Percentiles rank a stretch among this genome's conserved stretches.
phyloP scores from a whole-genome alignment of 176 grass and related monocot species.

The Zea mays region Zm-B73-REFERENCE-NAM-5.0 NC_050097.1:206166001-206166500 shows the following conservation, averaged over 20 bases:
- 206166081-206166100: not conserved
- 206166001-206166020: slow-evolving; percentile 21
- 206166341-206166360: not conserved
- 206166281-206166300: slow-evolving; percentile 71
- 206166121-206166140: not conserved
- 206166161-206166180: slow-evolving; percentile 14
- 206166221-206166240: slow-evolving; percentile 80
- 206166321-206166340: slow-evolving; percentile 28
- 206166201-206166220: slow-evolving; percentile 95
- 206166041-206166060: slow-evolving; percentile 14
- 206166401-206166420: slow-evolving; percentile 69
- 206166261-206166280: slow-evolving; percentile 90
- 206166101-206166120: not conserved
- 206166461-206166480: slow-evolving; percentile 98
- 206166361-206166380: slow-evolving; percentile 1
- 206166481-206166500: slow-evolving; percentile 91
- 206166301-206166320: slow-evolving; percentile 33
- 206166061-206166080: slow-evolving; percentile 22
- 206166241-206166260: slow-evolving; percentile 90
- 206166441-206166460: slow-evolving; percentile 96
- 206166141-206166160: not conserved
- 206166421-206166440: slow-evolving; percentile 92
- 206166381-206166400: slow-evolving; percentile 30
- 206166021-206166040: not conserved
- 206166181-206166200: slow-evolving; percentile 17